Evolutionary conservation across 805 yeast species (phyloP), one percentile per base, ranked within the genome.

Genomic region (Pichia membranifaciens): DNA sequence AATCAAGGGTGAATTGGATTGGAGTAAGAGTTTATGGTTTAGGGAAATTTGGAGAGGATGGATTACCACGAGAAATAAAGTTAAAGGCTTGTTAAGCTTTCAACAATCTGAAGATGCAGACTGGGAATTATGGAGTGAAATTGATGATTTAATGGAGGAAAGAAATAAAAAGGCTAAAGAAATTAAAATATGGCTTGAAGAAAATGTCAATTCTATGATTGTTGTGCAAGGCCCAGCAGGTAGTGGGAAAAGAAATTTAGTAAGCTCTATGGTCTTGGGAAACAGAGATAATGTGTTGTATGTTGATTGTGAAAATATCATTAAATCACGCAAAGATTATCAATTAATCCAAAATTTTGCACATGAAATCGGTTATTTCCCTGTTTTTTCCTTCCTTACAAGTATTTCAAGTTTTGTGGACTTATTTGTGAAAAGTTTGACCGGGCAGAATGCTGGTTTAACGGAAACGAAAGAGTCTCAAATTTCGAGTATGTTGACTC

Each of bases 201-300:
- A 93, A 62, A 90, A 89, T 52, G 81, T 82, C n/a, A 83, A 85
- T 61, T 87, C 97, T 1, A 93, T 89, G 60, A 89, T 91, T 22
- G 79, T 93, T 3, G 81, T 93, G 3, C 79, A 82, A 52, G 99
- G 99, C 12, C 98, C 99, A 5, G 76, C 87, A 54, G 99, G 99
- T 5, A 81, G 95, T n/a, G 99, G 98, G 20, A 91, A 93, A 58
- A 76, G 81, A 50, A 91, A 82, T 50, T 68, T 88, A 50, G 89
- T 91, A 4, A 66, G 83, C 59, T 80, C 80, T 38, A 79, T 82
- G 57, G 81, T 84, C 1, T 69, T 87, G 39, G 67, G 72, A 41
- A 78, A 72, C 25, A 76, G 89, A 44, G 71, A 73, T 1, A 82
- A 83, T 51, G 75, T 83, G 3, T 70, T 89, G 35, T 73, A 78